These are phyloP conservation scores for Colletotrichum sp. DNA, from an alignment of 2,329 filamentous ascomycete genomes.

Conservation along the genomic window DNA sequence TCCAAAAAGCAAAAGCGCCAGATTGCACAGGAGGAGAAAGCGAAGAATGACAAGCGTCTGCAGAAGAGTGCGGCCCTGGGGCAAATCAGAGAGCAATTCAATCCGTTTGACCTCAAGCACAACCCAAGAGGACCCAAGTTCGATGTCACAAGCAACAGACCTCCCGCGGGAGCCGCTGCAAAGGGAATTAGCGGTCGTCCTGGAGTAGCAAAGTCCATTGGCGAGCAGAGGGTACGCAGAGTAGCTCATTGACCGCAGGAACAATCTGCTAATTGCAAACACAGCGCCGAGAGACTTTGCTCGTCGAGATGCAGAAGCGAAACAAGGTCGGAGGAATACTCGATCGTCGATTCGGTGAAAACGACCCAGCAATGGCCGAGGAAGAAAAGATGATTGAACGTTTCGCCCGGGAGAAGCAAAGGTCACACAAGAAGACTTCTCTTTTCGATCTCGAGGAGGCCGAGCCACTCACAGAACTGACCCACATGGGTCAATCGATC, in stretches of 20 bases:
- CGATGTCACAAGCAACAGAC: slow-evolving; percentile 75
- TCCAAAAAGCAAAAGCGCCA: slow-evolving; percentile 94
- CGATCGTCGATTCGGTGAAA: slow-evolving; percentile 94
- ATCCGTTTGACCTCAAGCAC: slow-evolving; percentile 94
- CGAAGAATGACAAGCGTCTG: slow-evolving; percentile 73
- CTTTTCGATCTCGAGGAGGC: slow-evolving; percentile 91
- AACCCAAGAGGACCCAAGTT: slow-evolving; percentile 82
- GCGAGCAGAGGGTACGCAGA: slow-evolving; percentile 76
- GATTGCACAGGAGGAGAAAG: slow-evolving; percentile 68
- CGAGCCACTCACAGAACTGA: slow-evolving; percentile 71
- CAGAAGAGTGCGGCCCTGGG: slow-evolving; percentile 80
- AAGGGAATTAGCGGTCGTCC: slow-evolving; percentile 75
- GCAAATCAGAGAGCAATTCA: slow-evolving; percentile 93
- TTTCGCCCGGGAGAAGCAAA: slow-evolving; percentile 87
- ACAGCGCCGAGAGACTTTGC: slow-evolving; percentile 78
- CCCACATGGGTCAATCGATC: slow-evolving; percentile 82
- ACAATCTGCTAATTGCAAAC: neutral
- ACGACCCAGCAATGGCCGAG: slow-evolving; percentile 90
- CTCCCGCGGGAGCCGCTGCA: slow-evolving; percentile 54
- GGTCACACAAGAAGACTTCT: slow-evolving; percentile 75
- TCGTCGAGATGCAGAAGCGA: slow-evolving; percentile 87
- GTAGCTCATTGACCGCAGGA: slow-evolving; percentile 15
- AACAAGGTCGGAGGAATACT: slow-evolving; percentile 93
- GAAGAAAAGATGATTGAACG: slow-evolving; percentile 92
- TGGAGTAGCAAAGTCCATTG: slow-evolving; percentile 81